A percentile compares a stretch with the other conserved stretches of the same genome.
Evolutionary conservation across 768 basidiomycete genomes (phyloP).

Genomic region (Asterophora parasitica): DNA sequence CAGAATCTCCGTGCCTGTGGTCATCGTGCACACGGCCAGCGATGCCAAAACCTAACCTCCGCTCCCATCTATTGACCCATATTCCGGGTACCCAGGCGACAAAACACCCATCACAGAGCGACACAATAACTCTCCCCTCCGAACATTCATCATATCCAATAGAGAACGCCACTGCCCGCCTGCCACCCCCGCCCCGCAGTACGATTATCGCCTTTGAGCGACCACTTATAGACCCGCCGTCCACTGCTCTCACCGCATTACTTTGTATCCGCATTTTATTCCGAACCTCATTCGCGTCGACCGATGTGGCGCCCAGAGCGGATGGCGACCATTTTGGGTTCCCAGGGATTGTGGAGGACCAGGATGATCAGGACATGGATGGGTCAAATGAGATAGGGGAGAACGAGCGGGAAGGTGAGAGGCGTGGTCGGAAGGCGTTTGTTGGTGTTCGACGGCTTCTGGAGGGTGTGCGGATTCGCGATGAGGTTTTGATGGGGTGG

Average conservation of each 20-base stretch:
- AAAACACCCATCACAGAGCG: slow-evolving; percentile 67
- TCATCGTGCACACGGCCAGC: slow-evolving; percentile 50
- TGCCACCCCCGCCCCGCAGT: slow-evolving; percentile 66
- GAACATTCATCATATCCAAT: slow-evolving; percentile 51
- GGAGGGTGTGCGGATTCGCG: slow-evolving; percentile 60
- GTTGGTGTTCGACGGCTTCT: slow-evolving; percentile 52
- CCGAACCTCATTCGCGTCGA: slow-evolving; percentile 69
- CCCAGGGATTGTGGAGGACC: slow-evolving; percentile 75
- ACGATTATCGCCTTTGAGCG: slow-evolving; percentile 54
- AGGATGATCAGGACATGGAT: slow-evolving; percentile 59
- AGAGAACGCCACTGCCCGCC: slow-evolving; percentile 59
- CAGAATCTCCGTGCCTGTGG: slow-evolving; percentile 65
- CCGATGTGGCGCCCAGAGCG: slow-evolving; percentile 61
- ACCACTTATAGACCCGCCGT: slow-evolving; percentile 61
- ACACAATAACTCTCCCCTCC: slow-evolving; percentile 64
- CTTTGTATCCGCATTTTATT: slow-evolving; percentile 83
- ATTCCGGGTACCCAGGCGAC: slow-evolving; percentile 53
- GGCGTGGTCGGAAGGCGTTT: slow-evolving; percentile 70
- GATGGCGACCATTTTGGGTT: slow-evolving; percentile 89
- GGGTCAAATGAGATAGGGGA: slow-evolving; percentile 43
- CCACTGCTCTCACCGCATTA: slow-evolving; percentile 73
- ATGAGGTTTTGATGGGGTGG: slow-evolving; percentile 58
- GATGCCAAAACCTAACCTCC: slow-evolving; percentile 47
- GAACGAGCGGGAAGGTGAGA: slow-evolving; percentile 63
- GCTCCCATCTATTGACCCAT: slow-evolving; percentile 73